phyloP scores from a whole-genome alignment of 495 filamentous ascomycete genomes.

The Aspergillus nanangensis region DNA sequence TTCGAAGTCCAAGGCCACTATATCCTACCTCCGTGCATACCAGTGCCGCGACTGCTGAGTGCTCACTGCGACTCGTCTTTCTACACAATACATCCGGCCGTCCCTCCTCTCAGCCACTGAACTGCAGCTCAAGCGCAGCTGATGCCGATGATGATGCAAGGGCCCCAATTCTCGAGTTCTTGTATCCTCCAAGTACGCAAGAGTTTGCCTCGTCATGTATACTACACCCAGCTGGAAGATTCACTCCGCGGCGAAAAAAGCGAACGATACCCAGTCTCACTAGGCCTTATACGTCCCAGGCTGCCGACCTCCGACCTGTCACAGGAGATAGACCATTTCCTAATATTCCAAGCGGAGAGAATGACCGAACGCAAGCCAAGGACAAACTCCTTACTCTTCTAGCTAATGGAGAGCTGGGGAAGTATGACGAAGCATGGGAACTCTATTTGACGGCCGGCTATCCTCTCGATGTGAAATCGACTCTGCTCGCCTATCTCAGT shows the following conservation, averaged over 20 bases:
- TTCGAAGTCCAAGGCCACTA: slow-evolving; percentile 54
- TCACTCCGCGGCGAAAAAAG: slow-evolving; percentile 27
- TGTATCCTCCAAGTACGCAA: slow-evolving; percentile 32
- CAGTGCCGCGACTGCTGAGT: slow-evolving; percentile 53
- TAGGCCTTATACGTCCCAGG: slow-evolving; percentile 28
- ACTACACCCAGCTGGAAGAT: slow-evolving; percentile 19
- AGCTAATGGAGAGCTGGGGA: slow-evolving; percentile 2
- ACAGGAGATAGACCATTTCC: not conserved
- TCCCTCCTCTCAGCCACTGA: slow-evolving; percentile 14
- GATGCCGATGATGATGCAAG: slow-evolving; percentile 14
- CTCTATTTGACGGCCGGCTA: slow-evolving; percentile 27
- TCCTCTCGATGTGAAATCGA: slow-evolving; percentile 19
- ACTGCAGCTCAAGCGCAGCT: slow-evolving; percentile 5
- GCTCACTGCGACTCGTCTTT: slow-evolving; percentile 42
- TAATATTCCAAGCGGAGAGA: not conserved
- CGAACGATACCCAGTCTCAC: slow-evolving; percentile 15
- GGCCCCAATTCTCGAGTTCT: slow-evolving; percentile 35
- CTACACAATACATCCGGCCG: too few species aligned
- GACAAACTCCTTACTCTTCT: slow-evolving; percentile 17
- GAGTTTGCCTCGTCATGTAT: slow-evolving; percentile 17
- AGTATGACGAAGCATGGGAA: slow-evolving; percentile 34
- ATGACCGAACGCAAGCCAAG: slow-evolving; percentile 6
- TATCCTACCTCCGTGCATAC: slow-evolving; percentile 66
- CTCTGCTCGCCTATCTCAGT: slow-evolving; percentile 36
- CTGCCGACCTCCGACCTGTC: slow-evolving; percentile 7